Conservation (phyloP, 163 green algal species). For the Chloroidium sp. region DNA sequence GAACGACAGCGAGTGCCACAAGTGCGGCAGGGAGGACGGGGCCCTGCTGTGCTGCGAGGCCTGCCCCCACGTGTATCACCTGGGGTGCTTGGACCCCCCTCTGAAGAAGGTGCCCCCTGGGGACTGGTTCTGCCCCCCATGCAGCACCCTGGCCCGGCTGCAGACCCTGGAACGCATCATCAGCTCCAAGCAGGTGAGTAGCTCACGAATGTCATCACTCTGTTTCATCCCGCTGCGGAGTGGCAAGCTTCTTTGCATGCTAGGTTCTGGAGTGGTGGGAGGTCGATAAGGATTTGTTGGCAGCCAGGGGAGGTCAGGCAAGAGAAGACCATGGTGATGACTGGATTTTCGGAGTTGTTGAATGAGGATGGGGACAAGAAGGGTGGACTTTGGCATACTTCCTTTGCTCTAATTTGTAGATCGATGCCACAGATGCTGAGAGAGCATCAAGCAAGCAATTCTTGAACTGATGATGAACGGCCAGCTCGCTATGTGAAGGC, state of each 20-base stretch:
- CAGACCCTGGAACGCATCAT: conserved; percentile 15
- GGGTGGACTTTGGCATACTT: too few species aligned
- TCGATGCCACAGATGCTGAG: background rate
- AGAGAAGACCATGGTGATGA: too few species aligned
- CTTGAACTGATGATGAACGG: conserved; percentile 1
- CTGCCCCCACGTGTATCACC: conserved; percentile 38
- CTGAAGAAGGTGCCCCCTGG: conserved; percentile 24
- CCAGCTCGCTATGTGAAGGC: background rate
- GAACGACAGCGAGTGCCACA: conserved; percentile 11
- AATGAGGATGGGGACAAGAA: too few species aligned
- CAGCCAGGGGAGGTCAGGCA: too few species aligned
- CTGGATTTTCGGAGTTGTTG: too few species aligned
- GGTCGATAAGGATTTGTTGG: too few species aligned
- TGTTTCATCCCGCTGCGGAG: too few species aligned
- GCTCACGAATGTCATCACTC: background rate
- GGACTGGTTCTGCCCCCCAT: conserved; percentile 40
- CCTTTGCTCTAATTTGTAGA: background rate
- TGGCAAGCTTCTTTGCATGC: too few species aligned
- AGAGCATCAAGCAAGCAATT: background rate
- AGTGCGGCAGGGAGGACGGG: conserved; percentile 18
- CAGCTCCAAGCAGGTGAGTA: background rate
- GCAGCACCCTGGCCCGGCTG: conserved; percentile 4
- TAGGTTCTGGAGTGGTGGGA: too few species aligned
- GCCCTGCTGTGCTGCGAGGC: conserved; percentile 43
- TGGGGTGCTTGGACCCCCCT: conserved; percentile 37